Base-by-base conservation (phyloP, 768 basidiomycete genomes). In the Mycena maculata region DNA sequence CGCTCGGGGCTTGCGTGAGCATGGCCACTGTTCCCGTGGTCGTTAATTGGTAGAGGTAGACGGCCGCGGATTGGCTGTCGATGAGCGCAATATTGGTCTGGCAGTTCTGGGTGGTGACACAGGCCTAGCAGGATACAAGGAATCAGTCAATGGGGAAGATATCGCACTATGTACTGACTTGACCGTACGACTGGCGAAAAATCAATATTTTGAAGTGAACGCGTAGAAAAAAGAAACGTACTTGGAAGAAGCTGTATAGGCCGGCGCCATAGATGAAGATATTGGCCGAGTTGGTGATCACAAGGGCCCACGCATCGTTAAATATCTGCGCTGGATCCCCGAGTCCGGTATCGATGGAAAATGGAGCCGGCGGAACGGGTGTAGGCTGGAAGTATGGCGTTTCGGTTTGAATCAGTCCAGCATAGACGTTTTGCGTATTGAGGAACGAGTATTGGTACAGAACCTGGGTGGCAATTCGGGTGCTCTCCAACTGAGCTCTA, bases 181-280 rank as follows among this genome's bases (percentile, higher is more conserved):
- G 61, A 13, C 11, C 28, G n/a, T 39, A 55, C 13, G 62, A 55
- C 53, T 28, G 23, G 52, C n/a, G 13, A 60, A 15, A 36, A 11
- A 0, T 8, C 9, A 31, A 18, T n/a, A 23, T 33, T 44, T 28
- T 42, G 13, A 39, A 23, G 23, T 3, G 15, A 4, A 0, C 27
- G 20, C 2, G 11, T 22, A 2, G 1, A 45, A 25, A 72, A 60
- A 57, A 81, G 78, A 8, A 67, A 74, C 69, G 82, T 85, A 83
- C 81, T 78, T 86, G 76, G 84, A 83, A 87, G 77, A 87, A 87
- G 72, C 80, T 84, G 76, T 87, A 87, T 50, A 85, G 75, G 1
- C 86, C 86, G 5, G 81, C 84, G 80, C 84, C 86, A 70, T 84
- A 87, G 63, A 87, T 67, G 5, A 83, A 75, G 42, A 87, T 81